Conservation (phyloP, 2,329 filamentous ascomycete genomes). For the Microsporum audouinii region DNA sequence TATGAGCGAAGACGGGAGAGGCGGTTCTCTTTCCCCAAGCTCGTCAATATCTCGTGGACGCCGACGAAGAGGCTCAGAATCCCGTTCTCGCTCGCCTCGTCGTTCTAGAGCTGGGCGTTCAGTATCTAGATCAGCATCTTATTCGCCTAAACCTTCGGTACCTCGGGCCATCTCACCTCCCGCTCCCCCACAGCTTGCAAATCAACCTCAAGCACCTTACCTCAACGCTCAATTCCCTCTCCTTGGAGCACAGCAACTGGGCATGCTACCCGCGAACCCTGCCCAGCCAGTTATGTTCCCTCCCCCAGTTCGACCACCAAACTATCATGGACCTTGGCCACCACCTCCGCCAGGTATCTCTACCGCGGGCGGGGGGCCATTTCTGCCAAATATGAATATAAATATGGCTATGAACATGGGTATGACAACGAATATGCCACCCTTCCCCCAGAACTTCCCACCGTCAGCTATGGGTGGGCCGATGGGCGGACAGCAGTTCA, state of each 20-base stretch:
- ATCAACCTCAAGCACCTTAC: constrained; percentile 6
- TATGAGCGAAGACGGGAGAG: constrained; percentile 21
- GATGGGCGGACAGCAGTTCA: constrained; percentile 6
- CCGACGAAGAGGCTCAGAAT: constrained; percentile 15
- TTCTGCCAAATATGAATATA: constrained; percentile 7
- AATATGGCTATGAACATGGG: constrained; percentile 7
- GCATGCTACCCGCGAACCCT: neutral
- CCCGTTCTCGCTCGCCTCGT: constrained; percentile 21
- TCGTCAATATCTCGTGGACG: constrained; percentile 21
- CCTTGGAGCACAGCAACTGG: neutral
- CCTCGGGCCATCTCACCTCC: constrained; percentile 6
- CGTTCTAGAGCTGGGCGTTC: constrained; percentile 12
- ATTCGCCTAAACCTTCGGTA: constrained; percentile 17
- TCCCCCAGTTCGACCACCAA: constrained; percentile 24
- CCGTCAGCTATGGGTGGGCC: constrained; percentile 1
- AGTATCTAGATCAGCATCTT: constrained; percentile 18
- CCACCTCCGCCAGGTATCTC: constrained; percentile 21
- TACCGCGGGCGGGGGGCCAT: constrained; percentile 11
- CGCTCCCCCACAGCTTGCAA: constrained; percentile 2
- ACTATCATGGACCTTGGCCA: constrained; percentile 28
- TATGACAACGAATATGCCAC: constrained; percentile 13
- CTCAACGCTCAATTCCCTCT: neutral
- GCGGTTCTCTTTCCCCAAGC: constrained; percentile 13
- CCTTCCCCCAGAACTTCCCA: constrained; percentile 7
- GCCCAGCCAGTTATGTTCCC: constrained; percentile 10